These are phyloP conservation scores for Fusarium annulatum DNA, from an alignment of 2,329 filamentous ascomycete genomes.

Conservation along the genomic window DNA sequence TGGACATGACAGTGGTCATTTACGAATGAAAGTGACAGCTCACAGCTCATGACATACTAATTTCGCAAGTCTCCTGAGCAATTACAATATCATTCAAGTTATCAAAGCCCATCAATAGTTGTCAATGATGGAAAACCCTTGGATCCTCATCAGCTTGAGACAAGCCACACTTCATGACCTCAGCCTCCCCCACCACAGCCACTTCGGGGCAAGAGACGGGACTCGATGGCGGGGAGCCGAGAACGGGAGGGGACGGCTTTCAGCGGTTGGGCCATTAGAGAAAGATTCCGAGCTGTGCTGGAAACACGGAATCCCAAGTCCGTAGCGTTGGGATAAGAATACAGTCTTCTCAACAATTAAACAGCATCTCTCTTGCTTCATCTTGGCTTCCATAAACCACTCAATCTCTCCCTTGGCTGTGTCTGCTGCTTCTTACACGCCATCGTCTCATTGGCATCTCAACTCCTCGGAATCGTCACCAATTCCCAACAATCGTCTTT, in stretches of 20 bases:
- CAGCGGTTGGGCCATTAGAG: conserved; percentile 35
- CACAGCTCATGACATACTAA: not conserved
- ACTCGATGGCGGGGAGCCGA: conserved; percentile 34
- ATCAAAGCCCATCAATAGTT: not conserved
- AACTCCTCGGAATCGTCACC: conserved; percentile 16
- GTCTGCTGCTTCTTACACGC: not conserved
- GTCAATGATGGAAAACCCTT: not conserved
- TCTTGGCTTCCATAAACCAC: not conserved
- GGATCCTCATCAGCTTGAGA: not conserved
- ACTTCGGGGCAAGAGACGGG: conserved; percentile 24
- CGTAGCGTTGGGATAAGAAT: conserved; percentile 18
- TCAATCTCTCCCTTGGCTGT: not conserved
- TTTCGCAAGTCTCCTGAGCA: not conserved
- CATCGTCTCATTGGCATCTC: conserved; percentile 1
- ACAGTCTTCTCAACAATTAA: conserved; percentile 19
- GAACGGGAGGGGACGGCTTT: conserved; percentile 44
- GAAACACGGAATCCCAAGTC: conserved; percentile 28
- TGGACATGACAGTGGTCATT: not conserved
- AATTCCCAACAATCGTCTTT: conserved; percentile 8
- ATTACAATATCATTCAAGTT: not conserved
- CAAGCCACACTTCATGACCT: conserved; percentile 29
- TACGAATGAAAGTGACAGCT: not conserved
- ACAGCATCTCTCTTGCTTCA: not conserved
- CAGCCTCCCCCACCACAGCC: conserved; percentile 44
- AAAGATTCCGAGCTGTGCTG: conserved; percentile 27